Conservation (phyloP, 1,284 basidiomycete species). For the Malassezia caprae region DNA sequence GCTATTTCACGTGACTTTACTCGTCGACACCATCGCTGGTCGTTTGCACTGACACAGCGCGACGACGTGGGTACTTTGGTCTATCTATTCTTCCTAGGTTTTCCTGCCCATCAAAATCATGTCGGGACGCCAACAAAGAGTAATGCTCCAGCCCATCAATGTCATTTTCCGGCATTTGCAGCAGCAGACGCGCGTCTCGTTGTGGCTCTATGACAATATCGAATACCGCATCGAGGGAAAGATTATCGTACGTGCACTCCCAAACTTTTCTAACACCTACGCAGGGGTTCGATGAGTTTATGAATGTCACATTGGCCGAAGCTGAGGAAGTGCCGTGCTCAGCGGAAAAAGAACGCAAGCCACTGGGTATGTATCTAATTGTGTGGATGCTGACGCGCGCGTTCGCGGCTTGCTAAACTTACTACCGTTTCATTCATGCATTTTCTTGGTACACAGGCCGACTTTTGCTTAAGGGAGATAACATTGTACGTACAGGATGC, state of each 20-base stretch:
- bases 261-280: background rate
- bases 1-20: conserved; percentile 4
- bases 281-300: conserved; percentile 96
- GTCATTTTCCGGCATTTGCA: conserved; percentile 99
- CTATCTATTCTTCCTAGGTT: background rate
- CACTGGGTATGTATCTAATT: conserved; percentile 21
- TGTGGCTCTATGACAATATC: conserved; percentile 96
- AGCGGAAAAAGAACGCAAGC: conserved; percentile 32
- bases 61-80: background rate
- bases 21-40: background rate
- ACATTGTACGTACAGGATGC: conserved; percentile 29
- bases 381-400: background rate
- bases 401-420: background rate
- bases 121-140: conserved; percentile 24
- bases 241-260: conserved; percentile 57
- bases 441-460: conserved; percentile 19
- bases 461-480: conserved; percentile 40
- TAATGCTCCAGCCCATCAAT: conserved; percentile 54
- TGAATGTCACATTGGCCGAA: conserved; percentile 97
- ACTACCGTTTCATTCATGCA: background rate
- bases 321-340: conserved; percentile 71
- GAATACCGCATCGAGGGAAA: conserved; percentile 93
- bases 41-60: background rate
- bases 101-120: background rate
- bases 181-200: conserved; percentile 72